These are phyloP conservation scores for Yamadazyma siamensis DNA, from an alignment of 1,139 yeast species.

Conservation along the genomic window DNA sequence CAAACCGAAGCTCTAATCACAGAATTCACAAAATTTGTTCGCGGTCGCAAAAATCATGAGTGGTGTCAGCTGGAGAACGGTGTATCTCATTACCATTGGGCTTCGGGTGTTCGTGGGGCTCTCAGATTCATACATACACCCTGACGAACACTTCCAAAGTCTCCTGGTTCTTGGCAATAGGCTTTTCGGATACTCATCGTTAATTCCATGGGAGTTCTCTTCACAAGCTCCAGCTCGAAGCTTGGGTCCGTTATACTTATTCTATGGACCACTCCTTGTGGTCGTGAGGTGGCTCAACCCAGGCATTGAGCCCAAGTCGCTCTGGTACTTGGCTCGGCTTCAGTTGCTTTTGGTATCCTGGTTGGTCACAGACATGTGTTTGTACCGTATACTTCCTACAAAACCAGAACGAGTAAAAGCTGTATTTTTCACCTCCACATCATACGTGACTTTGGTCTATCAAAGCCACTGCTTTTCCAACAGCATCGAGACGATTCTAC, in stretches of 20 bases:
- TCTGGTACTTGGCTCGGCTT: conserved; percentile 58
- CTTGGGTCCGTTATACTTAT: conserved; percentile 60
- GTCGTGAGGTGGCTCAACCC: conserved; percentile 21
- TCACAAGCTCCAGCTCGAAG: conserved; percentile 65
- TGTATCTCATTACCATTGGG: conserved; percentile 41
- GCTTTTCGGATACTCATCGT: conserved; percentile 49
- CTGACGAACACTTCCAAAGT: conserved; percentile 95
- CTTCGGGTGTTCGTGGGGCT: conserved; percentile 58
- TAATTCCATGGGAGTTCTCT: conserved; percentile 84
- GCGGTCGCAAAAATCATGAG: no score
- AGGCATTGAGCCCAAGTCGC: conserved; percentile 36
- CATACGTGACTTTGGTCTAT: conserved; percentile 74
- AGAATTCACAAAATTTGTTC: no score
- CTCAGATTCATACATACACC: conserved; percentile 86
- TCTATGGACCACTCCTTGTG: conserved; percentile 66
- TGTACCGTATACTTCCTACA: conserved; percentile 49
- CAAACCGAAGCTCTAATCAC: no score
- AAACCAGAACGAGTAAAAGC: conserved; percentile 66
- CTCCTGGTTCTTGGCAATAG: conserved; percentile 64
- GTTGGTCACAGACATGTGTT: conserved; percentile 53
- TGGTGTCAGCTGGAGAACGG: conserved; percentile 41
- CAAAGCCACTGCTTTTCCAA: conserved; percentile 91
- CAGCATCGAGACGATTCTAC: conserved; percentile 71
- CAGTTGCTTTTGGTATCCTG: conserved; percentile 56
- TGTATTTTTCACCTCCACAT: conserved; percentile 64